Percentiles rank a stretch among this genome's conserved stretches.
These are phyloP conservation scores for Warburgia ugandensis DNA, from an alignment of 164 flowering plant species.

Conservation along the genomic window DNA sequence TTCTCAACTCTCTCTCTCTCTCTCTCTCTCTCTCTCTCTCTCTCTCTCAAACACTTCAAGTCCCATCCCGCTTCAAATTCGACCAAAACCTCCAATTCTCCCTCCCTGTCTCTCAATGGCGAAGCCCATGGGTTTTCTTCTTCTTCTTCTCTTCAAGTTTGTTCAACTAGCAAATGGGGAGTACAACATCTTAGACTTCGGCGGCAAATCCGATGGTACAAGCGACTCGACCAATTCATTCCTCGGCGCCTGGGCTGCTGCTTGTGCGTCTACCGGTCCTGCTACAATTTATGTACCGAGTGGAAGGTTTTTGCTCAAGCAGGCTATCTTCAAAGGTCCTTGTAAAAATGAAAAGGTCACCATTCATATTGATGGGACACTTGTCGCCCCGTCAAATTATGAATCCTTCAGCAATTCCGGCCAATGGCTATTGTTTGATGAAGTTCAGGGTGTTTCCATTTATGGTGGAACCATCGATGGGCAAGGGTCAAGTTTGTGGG, in stretches of 20 bases:
- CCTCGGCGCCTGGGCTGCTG: constrained; percentile 20
- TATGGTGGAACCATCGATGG: constrained; percentile 21
- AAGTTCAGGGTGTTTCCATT: constrained; percentile 15
- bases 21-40: constrained; percentile 11
- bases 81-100: too few relatives aligned
- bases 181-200: constrained; percentile 14
- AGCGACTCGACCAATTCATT: constrained; percentile 16
- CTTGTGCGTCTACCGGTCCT: constrained; percentile 17
- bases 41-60: neutral
- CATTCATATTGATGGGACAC: constrained; percentile 18
- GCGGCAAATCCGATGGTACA: constrained; percentile 18
- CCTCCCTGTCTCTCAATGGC: too few relatives aligned
- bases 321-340: constrained; percentile 18
- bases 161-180: constrained; percentile 9
- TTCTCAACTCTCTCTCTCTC: neutral
- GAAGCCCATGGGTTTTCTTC: constrained; percentile 5
- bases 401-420: constrained; percentile 1
- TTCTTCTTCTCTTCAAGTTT: neutral
- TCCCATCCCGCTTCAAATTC: too few relatives aligned
- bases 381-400: constrained; percentile 18
- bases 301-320: constrained; percentile 19
- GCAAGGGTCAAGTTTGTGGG: constrained; percentile 16
- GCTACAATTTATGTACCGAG: constrained; percentile 18
- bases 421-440: constrained; percentile 17
- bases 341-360: constrained; percentile 11